These are phyloP conservation scores for Camillea tinctor DNA, from an alignment of 2,329 filamentous ascomycete genomes.

Conservation along the genomic window DNA sequence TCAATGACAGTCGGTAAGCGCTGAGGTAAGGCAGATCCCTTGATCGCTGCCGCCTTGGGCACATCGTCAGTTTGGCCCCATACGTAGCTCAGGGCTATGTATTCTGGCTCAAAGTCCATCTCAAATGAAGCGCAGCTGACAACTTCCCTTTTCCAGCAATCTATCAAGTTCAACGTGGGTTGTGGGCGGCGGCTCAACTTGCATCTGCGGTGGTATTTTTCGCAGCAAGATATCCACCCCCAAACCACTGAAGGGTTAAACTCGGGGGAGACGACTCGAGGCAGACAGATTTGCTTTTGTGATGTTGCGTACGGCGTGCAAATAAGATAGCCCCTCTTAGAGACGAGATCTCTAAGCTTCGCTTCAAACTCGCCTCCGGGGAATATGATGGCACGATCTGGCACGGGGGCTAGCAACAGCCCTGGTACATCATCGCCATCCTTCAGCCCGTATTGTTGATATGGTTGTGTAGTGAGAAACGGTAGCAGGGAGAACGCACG, in stretches of 20 bases:
- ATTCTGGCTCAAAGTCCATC: not conserved
- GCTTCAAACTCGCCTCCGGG: no score
- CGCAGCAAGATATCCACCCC: not conserved
- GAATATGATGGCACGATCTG: no score
- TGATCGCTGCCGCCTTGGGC: not conserved
- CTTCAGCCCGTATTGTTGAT: no score
- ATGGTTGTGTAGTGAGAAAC: no score
- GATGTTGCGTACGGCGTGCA: not conserved
- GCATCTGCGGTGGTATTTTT: not conserved
- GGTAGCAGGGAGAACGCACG: no score
- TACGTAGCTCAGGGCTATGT: constrained; percentile 5
- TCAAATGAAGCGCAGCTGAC: not conserved
- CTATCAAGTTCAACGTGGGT: not conserved
- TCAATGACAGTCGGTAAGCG: constrained; percentile 1
- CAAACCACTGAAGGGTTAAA: not conserved
- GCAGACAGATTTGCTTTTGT: not conserved
- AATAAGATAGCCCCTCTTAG: not conserved
- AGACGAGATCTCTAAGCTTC: not conserved
- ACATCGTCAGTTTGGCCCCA: constrained; percentile 1
- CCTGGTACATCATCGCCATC: not conserved
- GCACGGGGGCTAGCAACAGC: not conserved
- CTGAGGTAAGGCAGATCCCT: not conserved
- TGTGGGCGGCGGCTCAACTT: not conserved
- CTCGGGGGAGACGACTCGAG: not conserved
- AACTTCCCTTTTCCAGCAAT: not conserved